A percentile compares a stretch with the other conserved stretches of the same genome.
Evolutionary conservation across 2,329 filamentous ascomycete species (phyloP).

Genomic region (Sclerotinia trifoliorum): DNA sequence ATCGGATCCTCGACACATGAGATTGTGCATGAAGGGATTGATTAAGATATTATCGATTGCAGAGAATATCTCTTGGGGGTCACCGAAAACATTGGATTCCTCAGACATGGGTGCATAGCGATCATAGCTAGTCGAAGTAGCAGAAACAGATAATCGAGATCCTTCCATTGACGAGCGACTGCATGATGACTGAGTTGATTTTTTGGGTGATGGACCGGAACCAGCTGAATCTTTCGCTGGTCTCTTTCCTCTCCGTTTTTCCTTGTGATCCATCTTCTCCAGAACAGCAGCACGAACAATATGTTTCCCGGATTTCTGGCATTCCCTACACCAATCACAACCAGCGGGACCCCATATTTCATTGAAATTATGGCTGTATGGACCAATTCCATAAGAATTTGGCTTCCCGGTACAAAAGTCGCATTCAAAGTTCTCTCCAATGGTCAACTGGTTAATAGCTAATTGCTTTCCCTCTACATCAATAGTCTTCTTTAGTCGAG

Average conservation of each 20-base stretch:
- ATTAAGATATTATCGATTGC: slow-evolving; percentile 6
- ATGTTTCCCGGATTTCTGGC: not conserved
- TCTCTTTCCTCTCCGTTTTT: not conserved
- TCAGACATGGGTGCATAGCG: not conserved
- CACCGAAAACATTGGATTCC: not conserved
- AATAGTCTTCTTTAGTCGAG: not conserved
- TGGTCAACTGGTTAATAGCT: not conserved
- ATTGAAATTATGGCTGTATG: not conserved
- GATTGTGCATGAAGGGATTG: slow-evolving; percentile 19
- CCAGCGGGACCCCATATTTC: not conserved
- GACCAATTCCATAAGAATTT: not conserved
- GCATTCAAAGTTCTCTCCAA: not conserved
- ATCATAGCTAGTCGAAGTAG: not conserved
- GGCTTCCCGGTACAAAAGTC: not conserved
- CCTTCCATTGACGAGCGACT: not conserved
- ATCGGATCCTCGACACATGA: not conserved
- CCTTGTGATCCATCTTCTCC: not conserved
- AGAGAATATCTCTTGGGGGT: not conserved
- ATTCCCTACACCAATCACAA: not conserved
- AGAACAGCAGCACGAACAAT: not conserved
- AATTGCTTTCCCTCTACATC: not conserved
- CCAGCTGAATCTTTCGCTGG: not conserved
- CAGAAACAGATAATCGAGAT: not conserved
- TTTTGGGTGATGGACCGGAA: not conserved
- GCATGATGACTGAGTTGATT: not conserved